Base-by-base conservation (phyloP, 352 stramenopile species). In the Pythium monospermum region DNA sequence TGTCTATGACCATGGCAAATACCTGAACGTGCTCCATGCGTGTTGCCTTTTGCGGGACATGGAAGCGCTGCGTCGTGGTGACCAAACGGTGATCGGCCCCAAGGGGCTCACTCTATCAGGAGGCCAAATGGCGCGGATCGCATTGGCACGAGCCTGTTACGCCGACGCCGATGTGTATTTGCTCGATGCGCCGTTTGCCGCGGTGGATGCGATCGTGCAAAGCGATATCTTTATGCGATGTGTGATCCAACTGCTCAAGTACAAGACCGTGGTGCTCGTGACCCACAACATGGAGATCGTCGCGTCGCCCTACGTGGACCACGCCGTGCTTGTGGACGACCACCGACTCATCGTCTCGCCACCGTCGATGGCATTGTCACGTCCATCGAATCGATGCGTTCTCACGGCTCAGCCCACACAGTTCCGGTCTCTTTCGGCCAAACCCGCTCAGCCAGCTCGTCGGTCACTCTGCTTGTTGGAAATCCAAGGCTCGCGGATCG, bases 61-160 rank as follows among this genome's bases (percentile, higher is more conserved):
- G 16, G 68, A 66, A 16, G 50, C 85, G 18, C 60, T 97, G 16
- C 69, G 81, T 2, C 57, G 11, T 35, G 87, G 88, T 12, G 91
- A 98, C 61, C 22, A 64, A 53, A 97, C 87, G 6, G 85, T 96
- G 62, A 96, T 98, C 45, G 91, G 90, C 15, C 88, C 97, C 63
- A 92, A 91, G 45, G 93, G 93, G 2, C 76, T 98, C 7, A 98
- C 91, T 48, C 57, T 98, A 4, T 91, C 61, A 7, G 91, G 91
- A 11, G 91, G 92, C 6, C 89, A 98, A 61, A 94, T 95, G 64
- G 64, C 69, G 18, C 44, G 75, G 13, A 59, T 86, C 7, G 58
- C 51, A 13, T 45, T 86, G 1, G 75, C 75, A 13, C 64, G 75
- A 13, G 61, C 71, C 28, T 71, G 65, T 31, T 84, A 84, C 52